Base-by-base conservation (phyloP, 805 yeast genomes). In the Schizosaccharomyces octosporus region DNA sequence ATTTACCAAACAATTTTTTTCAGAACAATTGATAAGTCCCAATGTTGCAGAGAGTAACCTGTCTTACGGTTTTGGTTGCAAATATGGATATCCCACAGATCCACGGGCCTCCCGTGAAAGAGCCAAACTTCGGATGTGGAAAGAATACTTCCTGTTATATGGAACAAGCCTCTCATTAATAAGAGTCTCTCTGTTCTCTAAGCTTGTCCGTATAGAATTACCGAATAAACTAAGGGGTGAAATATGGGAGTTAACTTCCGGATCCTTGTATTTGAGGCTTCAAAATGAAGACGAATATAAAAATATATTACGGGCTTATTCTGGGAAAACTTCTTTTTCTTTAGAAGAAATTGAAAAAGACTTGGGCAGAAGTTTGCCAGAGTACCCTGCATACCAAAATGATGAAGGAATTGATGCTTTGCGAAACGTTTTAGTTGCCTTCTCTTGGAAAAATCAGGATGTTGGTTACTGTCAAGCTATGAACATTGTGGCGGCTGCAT, bases 381-480 rank as follows among this genome's bases (percentile, higher is more conserved):
- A 93, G 71, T 93, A 90, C 70, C 84, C 93, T 2, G 98, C 96
- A 0, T 93, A 88, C 68, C 97, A 90, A 70, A 78, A 78, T 6
- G 78, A 78, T 5, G 94, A 87, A 67, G 98, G 99, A 5, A 89
- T 93, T 55, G 79, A 76, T 60, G 76, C 95, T 62, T 76, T 93
- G 59, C 77, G 98, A 64, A 78, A 95, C 63, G 97, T 93, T 0
- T 76, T 93, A 63, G 85, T 94, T 0, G 96, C 96, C 0, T 93
- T 89, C 68, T 86, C 96, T 0, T 93, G 97, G 97, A 86, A 85
- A 65, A 88, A 88, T 69, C 96, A 95, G 0, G 95, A 90, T 55
- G 87, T 93, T 29, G 99, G 99, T 0, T 93, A 93, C 71, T 93
- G 99, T 70, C 98, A 93, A 71, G 98, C 97, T 1, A 93, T 93